Conservation (phyloP, 495 filamentous ascomycete genomes). For the Neurospora sp. region DNA sequence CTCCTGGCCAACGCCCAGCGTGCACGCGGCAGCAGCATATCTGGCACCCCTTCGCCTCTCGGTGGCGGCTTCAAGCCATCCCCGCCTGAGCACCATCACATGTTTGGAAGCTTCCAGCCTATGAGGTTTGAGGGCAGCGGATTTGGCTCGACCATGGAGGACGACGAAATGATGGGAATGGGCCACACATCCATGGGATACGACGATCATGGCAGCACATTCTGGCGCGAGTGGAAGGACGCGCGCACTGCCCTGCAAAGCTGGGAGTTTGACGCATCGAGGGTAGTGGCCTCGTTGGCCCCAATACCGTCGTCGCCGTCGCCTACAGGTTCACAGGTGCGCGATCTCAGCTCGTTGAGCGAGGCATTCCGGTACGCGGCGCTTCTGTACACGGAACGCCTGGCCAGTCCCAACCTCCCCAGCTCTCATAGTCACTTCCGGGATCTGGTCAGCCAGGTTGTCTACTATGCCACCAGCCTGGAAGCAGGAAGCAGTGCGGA, state of each 20-base stretch:
- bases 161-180: conserved; percentile 29
- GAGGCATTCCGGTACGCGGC: conserved; percentile 86
- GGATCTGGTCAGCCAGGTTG: conserved; percentile 65
- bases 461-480: conserved; percentile 72
- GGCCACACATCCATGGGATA: conserved; percentile 25
- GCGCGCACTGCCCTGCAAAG: conserved; percentile 65
- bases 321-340: conserved; percentile 36
- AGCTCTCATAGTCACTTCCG: conserved; percentile 73
- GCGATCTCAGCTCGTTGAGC: conserved; percentile 52
- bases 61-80: conserved; percentile 42
- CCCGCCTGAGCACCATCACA: conserved; percentile 10
- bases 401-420: conserved; percentile 66
- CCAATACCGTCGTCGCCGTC: conserved; percentile 11
- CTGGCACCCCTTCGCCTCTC: conserved; percentile 24
- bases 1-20: conserved; percentile 17
- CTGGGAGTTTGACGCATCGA: conserved; percentile 60
- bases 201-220: conserved; percentile 48
- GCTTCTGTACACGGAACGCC: conserved; percentile 81
- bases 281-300: conserved; percentile 21
- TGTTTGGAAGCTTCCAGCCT: conserved; percentile 13
- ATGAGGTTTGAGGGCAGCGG: conserved; percentile 53
- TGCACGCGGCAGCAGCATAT: conserved; percentile 6
- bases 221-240: conserved; percentile 82
- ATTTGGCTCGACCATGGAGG: conserved; percentile 42
- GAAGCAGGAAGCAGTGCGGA: conserved; percentile 54